These are phyloP conservation scores for Podosphaera fusca DNA, from an alignment of 2,329 filamentous ascomycete genomes.

Conservation along the genomic window DNA sequence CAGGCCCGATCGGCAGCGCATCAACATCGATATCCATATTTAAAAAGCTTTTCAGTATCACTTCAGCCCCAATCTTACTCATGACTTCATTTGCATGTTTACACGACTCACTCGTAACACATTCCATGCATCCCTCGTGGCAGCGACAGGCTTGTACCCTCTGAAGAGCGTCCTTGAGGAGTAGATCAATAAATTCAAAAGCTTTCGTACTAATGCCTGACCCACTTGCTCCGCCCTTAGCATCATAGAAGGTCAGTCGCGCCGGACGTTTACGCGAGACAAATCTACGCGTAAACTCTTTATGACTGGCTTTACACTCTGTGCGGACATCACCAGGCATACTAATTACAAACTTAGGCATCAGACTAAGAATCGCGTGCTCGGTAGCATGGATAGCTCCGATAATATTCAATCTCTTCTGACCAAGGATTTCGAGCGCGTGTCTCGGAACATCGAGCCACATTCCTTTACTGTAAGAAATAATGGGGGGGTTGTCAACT, in stretches of 20 bases:
- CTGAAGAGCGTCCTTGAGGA: constrained; percentile 53
- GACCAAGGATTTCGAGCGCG: constrained; percentile 58
- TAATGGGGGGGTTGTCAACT: constrained; percentile 80
- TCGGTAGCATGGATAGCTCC: constrained; percentile 88
- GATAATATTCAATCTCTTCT: constrained; percentile 52
- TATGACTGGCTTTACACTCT: constrained; percentile 73
- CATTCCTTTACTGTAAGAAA: constrained; percentile 68
- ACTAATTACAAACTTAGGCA: constrained; percentile 78
- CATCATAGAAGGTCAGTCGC: constrained; percentile 80
- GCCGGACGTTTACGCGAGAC: constrained; percentile 62
- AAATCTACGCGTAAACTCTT: constrained; percentile 58
- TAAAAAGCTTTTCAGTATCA: constrained; percentile 56
- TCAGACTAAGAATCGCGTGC: constrained; percentile 65
- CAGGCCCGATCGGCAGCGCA: constrained; percentile 63
- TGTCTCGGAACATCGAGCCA: constrained; percentile 76
- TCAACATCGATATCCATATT: constrained; percentile 63
- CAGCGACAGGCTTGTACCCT: constrained; percentile 60
- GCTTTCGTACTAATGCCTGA: constrained; percentile 78
- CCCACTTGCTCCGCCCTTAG: constrained; percentile 66
- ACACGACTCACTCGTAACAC: constrained; percentile 66
- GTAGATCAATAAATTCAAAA: constrained; percentile 70
- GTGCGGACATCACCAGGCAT: constrained; percentile 82
- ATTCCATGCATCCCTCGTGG: constrained; percentile 65
- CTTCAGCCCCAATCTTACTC: constrained; percentile 70
- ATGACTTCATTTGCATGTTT: constrained; percentile 77